phyloP scores from a whole-genome alignment of 192 early-diverging fungal species.

The Backusella tuberculispora region DNA sequence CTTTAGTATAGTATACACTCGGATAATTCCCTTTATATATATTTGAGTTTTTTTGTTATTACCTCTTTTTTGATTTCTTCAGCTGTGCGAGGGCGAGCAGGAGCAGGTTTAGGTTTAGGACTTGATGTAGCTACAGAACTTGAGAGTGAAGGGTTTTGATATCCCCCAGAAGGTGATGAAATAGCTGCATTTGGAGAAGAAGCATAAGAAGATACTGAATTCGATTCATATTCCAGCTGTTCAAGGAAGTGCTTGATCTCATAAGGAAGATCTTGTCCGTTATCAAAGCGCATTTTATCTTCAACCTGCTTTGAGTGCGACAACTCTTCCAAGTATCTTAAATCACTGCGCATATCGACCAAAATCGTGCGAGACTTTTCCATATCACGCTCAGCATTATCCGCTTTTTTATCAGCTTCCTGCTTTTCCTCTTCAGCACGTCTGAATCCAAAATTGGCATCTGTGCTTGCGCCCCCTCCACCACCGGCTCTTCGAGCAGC shows the following conservation, averaged over 20 bases:
- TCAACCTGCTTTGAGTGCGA: constrained; percentile 10
- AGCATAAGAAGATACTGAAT: constrained; percentile 12
- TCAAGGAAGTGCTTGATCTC: constrained; percentile 50
- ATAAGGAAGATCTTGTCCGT: constrained; percentile 50
- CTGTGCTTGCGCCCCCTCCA: constrained; percentile 35
- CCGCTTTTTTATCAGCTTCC: constrained; percentile 45
- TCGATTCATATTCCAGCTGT: constrained; percentile 39
- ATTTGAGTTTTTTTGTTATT: background rate
- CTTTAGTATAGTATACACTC: background rate
- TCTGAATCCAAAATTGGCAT: constrained; percentile 28
- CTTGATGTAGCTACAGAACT: background rate
- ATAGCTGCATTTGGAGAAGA: constrained; percentile 5
- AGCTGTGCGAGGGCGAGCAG: constrained; percentile 35
- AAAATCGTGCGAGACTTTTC: constrained; percentile 47
- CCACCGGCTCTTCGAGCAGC: constrained; percentile 53
- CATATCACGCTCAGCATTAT: constrained; percentile 49
- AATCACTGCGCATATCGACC: constrained; percentile 43
- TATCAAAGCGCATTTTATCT: constrained; percentile 42
- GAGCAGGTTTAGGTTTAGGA: constrained; percentile 14
- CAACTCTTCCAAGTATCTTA: constrained; percentile 30
- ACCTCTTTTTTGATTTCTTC: constrained; percentile 46
- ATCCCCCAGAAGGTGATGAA: constrained; percentile 9
- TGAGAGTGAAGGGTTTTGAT: background rate
- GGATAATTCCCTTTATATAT: background rate
- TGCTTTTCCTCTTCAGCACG: constrained; percentile 55